Evolutionary conservation across 768 basidiomycete genomes (phyloP).

Genomic region (Kwoniella heveanensis): DNA sequence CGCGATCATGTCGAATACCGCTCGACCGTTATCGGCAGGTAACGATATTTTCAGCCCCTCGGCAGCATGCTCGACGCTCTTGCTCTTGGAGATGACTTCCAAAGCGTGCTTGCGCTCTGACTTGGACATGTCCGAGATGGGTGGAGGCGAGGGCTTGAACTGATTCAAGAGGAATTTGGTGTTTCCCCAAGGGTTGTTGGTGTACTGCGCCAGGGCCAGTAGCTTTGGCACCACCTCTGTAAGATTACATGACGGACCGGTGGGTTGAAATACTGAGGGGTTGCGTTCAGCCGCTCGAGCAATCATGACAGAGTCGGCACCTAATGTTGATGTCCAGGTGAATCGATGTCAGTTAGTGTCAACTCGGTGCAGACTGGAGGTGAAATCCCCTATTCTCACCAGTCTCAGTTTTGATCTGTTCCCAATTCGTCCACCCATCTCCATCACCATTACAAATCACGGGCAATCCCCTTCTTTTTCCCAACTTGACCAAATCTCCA

Average conservation of each 20-base stretch:
- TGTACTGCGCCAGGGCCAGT: conserved; percentile 62
- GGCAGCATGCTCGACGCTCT: conserved; percentile 56
- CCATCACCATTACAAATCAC: conserved; percentile 96
- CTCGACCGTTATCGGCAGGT: conserved; percentile 19
- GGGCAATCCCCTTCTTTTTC: conserved; percentile 76
- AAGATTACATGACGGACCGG: conserved; percentile 65
- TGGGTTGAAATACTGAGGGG: conserved; percentile 77
- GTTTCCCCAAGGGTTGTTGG: conserved; percentile 76
- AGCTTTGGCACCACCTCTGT: conserved; percentile 72
- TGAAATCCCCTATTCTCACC: conserved; percentile 65
- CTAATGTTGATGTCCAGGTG: conserved; percentile 53
- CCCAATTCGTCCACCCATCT: conserved; percentile 73
- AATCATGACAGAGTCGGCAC: conserved; percentile 91
- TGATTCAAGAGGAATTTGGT: conserved; percentile 86
- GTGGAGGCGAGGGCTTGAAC: conserved; percentile 70
- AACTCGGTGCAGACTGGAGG: no score
- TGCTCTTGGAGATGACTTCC: conserved; percentile 64
- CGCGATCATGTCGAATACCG: conserved; percentile 28
- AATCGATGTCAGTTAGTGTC: background rate
- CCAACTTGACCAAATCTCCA: conserved; percentile 81
- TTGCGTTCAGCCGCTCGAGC: conserved; percentile 93
- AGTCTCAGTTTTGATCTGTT: conserved; percentile 71
- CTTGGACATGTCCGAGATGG: conserved; percentile 60
- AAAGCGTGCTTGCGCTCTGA: conserved; percentile 64
- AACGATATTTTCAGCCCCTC: conserved; percentile 22